A percentile compares a stretch with the other conserved stretches of the same genome.
Evolutionary conservation across 2,329 filamentous ascomycete genomes (phyloP).

Genomic region (Berkeleyomyces rouxiae): DNA sequence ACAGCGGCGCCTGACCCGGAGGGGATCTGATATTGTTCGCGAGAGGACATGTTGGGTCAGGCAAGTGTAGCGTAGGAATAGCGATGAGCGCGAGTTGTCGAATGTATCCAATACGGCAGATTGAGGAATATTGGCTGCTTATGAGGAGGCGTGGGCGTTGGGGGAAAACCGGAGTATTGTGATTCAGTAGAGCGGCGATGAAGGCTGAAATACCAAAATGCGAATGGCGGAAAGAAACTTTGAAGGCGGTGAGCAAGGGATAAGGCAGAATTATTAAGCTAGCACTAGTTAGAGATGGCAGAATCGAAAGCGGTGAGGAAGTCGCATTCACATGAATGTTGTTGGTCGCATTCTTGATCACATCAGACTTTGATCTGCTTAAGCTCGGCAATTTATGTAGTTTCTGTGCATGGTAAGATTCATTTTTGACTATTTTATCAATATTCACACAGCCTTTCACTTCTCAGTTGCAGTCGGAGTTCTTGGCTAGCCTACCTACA

Average conservation of each 20-base stretch:
- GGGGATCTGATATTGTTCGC: slow-evolving; percentile 65
- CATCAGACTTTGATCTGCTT: neutral
- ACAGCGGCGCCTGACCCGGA: slow-evolving; percentile 30
- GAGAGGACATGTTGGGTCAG: slow-evolving; percentile 32
- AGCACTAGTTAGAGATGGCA: neutral
- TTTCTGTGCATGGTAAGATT: neutral
- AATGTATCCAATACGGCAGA: neutral
- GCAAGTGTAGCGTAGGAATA: too few species aligned
- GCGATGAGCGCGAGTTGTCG: neutral
- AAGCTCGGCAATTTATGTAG: neutral
- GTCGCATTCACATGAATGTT: neutral
- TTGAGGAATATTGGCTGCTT: too few species aligned
- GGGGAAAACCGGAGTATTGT: too few species aligned
- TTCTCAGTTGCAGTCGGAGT: too few species aligned
- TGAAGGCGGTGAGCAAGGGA: neutral
- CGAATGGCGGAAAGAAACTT: neutral
- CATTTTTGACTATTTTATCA: neutral
- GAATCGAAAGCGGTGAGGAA: neutral
- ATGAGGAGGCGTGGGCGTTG: too few species aligned
- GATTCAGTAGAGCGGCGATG: neutral
- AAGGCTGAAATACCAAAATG: neutral
- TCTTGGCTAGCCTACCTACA: too few species aligned
- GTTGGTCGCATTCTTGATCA: neutral
- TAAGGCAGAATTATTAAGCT: neutral
- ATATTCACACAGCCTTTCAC: neutral